Percentiles rank a stretch among this genome's conserved stretches.
Conservation (phyloP, 768 basidiomycete species). For the Leccinum sublutescens region DNA sequence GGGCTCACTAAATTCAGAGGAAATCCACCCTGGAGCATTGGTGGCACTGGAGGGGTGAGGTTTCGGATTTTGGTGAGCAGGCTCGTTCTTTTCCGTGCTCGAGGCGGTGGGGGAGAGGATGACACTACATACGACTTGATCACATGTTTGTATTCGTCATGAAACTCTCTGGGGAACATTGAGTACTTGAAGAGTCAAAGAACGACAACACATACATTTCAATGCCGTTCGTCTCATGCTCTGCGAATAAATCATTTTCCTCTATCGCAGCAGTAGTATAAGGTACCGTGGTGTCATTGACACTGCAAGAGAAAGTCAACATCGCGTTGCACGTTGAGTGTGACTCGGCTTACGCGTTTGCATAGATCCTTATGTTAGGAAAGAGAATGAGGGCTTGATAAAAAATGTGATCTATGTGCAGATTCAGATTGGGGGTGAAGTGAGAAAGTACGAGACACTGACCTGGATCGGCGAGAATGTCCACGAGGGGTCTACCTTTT, state of each 20-base stretch:
- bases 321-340: neutral
- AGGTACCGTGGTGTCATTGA: conserved; percentile 80
- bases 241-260: conserved; percentile 60
- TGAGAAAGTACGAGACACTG: conserved; percentile 13
- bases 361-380: conserved; percentile 70
- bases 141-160: conserved; percentile 55
- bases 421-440: neutral
- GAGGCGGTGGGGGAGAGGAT: conserved; percentile 41
- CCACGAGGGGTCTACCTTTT: conserved; percentile 62
- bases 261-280: conserved; percentile 79
- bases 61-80: conserved; percentile 48
- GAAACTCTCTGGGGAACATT: conserved; percentile 43
- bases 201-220: conserved; percentile 47
- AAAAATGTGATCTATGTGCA: conserved; percentile 61
- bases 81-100: conserved; percentile 36
- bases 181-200: conserved; percentile 2
- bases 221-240: conserved; percentile 55
- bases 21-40: conserved; percentile 55
- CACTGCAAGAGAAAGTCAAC: conserved; percentile 33
- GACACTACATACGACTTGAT: conserved; percentile 53
- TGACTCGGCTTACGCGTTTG: conserved; percentile 60
- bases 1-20: conserved; percentile 68
- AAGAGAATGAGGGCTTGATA: conserved; percentile 70
- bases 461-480: conserved; percentile 82
- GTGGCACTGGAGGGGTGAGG: conserved; percentile 50